Evolutionary conservation across 371 early-diverging fungal genomes (phyloP), one percentile per base, ranked within the genome.

Genomic region (Actinomortierella wolfii): DNA sequence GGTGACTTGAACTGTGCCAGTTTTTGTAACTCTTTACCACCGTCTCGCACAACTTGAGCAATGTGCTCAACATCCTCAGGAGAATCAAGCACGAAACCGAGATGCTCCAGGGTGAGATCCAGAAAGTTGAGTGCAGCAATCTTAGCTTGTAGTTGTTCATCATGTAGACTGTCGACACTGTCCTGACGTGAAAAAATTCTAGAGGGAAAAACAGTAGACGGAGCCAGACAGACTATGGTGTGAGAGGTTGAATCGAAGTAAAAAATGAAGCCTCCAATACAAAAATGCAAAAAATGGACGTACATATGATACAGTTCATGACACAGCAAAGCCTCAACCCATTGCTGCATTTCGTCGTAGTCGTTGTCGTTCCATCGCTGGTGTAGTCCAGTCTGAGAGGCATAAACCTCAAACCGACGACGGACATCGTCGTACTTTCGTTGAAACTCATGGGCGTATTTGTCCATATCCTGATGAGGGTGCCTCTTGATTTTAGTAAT

Each of bases 81-180:
- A 44, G 79, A 71, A 20, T 76, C 68, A 14, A 81, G 60, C 6
- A 78, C 64, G 20, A 89, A 81, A 0, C 89, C 89, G 46, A 90
- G 59, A 54, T 90, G 86, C 0, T 73, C 77, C 26, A 88, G 63
- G 8, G 78, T 67, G 26, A 90, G 57, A 18, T 86, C 89, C 14
- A 88, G 67, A 41, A 87, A 58, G 50, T 87, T 88, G 14, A 90
- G 66, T n/a, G 90, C 90, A 2, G 87, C 88, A 40, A 89, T 86
- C 40, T 86, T 84, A 55, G 88, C 86, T 45, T 84, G 86, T 14
- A 89, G 61, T 44, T 82, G 85, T 59, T 88, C 87, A 46, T 89
- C 90, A 34, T 80, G 84, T 64, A 79, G 64, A 1, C 79, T 74
- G 51, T 88, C 90, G 59, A 86, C 85, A 39, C 71, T 45, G 51